These are phyloP conservation scores for Zoysia pacifica DNA, from an alignment of 176 grass and related monocot species.

Conservation along the genomic window DNA sequence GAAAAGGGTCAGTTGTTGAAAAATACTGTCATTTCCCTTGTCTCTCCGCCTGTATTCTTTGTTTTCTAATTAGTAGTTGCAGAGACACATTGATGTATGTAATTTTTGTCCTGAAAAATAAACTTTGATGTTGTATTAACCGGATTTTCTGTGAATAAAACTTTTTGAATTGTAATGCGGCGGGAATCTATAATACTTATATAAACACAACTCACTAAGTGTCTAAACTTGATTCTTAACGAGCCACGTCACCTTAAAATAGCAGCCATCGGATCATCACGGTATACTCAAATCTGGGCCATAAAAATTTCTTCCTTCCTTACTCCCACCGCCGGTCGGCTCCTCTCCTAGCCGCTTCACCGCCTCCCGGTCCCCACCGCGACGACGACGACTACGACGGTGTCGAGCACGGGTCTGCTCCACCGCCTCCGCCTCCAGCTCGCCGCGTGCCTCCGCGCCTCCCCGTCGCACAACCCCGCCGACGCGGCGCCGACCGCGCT, in stretches of 20 bases:
- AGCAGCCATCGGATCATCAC: too few relatives aligned
- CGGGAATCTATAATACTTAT: too few relatives aligned
- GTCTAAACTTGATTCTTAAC: too few relatives aligned
- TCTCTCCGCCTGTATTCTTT: background rate
- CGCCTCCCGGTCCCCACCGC: slow-evolving; percentile 26
- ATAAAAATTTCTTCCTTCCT: too few relatives aligned
- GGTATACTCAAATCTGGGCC: too few relatives aligned
- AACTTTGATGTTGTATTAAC: background rate
- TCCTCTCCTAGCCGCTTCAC: slow-evolving; percentile 4
- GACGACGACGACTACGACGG: slow-evolving; percentile 14
- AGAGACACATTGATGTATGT: background rate
- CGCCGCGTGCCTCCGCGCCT: slow-evolving; percentile 31
- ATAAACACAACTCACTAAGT: too few relatives aligned
- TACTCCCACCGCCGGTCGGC: too few relatives aligned
- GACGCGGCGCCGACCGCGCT: slow-evolving; percentile 16
- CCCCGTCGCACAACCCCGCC: slow-evolving; percentile 1
- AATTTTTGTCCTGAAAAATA: background rate
- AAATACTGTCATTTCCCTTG: background rate
- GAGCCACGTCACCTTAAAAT: too few relatives aligned
- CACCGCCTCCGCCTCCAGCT: slow-evolving; percentile 44
- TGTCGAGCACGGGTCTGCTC: slow-evolving; percentile 38
- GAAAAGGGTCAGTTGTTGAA: background rate
- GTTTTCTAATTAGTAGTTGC: background rate
- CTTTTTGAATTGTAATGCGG: background rate
- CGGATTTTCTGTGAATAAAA: background rate